phyloP scores from a whole-genome alignment of 106 monocot genomes.

The Dactylorhiza incarnata region DNA sequence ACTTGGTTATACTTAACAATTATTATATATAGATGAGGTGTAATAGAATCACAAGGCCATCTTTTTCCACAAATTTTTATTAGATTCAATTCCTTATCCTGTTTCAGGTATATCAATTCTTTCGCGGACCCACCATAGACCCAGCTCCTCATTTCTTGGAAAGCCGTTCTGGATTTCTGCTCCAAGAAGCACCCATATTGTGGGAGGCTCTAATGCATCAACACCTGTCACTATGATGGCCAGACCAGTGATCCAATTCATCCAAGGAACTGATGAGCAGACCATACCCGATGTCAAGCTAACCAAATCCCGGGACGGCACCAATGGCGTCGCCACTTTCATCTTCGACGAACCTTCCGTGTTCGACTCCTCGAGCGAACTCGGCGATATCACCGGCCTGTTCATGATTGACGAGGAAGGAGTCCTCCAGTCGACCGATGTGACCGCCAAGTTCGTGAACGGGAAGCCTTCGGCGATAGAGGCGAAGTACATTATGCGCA shows the following conservation, averaged over 20 bases:
- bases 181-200: slow-evolving; percentile 6
- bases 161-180: slow-evolving; percentile 24
- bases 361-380: slow-evolving; percentile 82
- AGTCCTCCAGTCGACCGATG: slow-evolving; percentile 81
- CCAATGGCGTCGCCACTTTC: slow-evolving; percentile 82
- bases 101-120: slow-evolving; percentile 11
- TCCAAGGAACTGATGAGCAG: slow-evolving; percentile 87
- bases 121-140: slow-evolving; percentile 8
- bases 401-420: slow-evolving; percentile 99
- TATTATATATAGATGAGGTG: too few relatives aligned
- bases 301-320: slow-evolving; percentile 87
- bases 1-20: too few relatives aligned
- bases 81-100: neutral
- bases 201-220: slow-evolving; percentile 1
- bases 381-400: slow-evolving; percentile 91
- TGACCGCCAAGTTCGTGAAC: slow-evolving; percentile 93
- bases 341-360: slow-evolving; percentile 78
- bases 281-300: slow-evolving; percentile 80
- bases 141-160: slow-evolving; percentile 53
- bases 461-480: slow-evolving; percentile 87
- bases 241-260: slow-evolving; percentile 78
- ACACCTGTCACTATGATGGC: slow-evolving; percentile 45
- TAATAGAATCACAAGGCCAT: neutral
- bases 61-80: neutral
- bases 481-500: slow-evolving; percentile 90